Evolutionary conservation across 768 basidiomycete species (phyloP), one percentile per base, ranked within the genome.

Genomic region (Calocybe cyanea): DNA sequence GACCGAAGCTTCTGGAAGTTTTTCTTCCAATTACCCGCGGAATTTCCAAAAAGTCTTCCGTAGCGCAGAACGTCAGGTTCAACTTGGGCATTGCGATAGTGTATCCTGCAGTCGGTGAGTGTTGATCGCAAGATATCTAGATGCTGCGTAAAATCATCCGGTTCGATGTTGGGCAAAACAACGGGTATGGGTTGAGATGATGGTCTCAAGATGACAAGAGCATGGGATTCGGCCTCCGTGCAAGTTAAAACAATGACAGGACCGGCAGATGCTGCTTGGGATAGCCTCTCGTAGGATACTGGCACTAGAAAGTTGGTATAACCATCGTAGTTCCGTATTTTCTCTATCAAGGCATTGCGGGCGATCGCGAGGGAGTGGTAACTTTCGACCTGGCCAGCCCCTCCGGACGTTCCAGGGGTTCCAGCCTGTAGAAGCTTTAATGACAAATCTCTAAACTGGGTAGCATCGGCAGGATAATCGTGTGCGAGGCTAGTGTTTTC

Each of bases 221-320:
- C 47, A 35, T 56, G 47, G 17, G 52, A 60, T 1, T 56, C 41
- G 7, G 11, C 46, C 30, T 45, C 15, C 25, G 57, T 53, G 14
- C 61, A 57, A 24, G 64, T 70, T 24, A 71, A 50, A 4, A 70
- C 23, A 38, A 72, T 35, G 21, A 72, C 60, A 1, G 70, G 70
- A 1, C 71, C 70, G 2, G 59, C 55, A 1, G 19, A 40, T 2
- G 64, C 57, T 2, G 57, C 66, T 41, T 49, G 46, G 2, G 48
- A 56, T 9, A 72, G 55, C 13, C 61, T 51, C 2, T 50, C 20
- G 25, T 62, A 66, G 2, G 51, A 31, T 3, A 42, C 37, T 0
- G 57, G 39, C 21, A 43, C 43, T 38, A 70, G 55, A 43, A 71
- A 72, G 14, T 38, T 45, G 21, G 53, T 56, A 51, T 71, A 68